These are phyloP conservation scores for Viola odorata DNA, from an alignment of 345 rosid genomes.

Conservation along the genomic window DNA sequence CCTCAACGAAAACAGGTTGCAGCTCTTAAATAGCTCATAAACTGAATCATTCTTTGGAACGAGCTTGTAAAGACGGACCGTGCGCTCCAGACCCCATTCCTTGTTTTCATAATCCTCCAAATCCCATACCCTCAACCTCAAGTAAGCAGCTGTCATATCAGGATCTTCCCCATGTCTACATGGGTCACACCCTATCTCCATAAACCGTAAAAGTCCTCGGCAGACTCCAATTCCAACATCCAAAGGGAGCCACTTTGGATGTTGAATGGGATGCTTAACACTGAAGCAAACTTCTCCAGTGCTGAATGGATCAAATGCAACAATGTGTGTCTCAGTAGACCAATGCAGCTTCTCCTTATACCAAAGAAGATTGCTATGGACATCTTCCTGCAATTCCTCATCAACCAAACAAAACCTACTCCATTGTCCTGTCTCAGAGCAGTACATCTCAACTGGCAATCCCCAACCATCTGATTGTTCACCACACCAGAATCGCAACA, in stretches of 20 bases:
- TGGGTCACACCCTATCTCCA: background rate
- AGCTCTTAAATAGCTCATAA: background rate
- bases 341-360: too few species aligned
- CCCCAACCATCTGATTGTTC: background rate
- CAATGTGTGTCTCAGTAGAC: too few species aligned
- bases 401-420: too few species aligned
- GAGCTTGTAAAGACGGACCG: background rate
- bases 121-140: background rate
- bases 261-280: too few species aligned
- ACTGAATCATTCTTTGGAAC: background rate
- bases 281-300: too few species aligned
- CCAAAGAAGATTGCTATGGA: too few species aligned
- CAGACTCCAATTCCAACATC: background rate
- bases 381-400: too few species aligned
- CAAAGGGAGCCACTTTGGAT: too few species aligned
- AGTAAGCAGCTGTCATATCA: too few species aligned
- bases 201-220: background rate
- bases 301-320: too few species aligned
- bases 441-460: background rate
- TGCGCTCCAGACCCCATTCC: background rate
- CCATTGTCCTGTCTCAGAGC: too few species aligned
- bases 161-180: too few species aligned
- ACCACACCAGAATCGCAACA: background rate
- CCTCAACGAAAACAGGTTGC: background rate
- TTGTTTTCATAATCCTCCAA: background rate